Evolutionary conservation across 768 basidiomycete genomes (phyloP).

Genomic region (Tricholoma sp.): DNA sequence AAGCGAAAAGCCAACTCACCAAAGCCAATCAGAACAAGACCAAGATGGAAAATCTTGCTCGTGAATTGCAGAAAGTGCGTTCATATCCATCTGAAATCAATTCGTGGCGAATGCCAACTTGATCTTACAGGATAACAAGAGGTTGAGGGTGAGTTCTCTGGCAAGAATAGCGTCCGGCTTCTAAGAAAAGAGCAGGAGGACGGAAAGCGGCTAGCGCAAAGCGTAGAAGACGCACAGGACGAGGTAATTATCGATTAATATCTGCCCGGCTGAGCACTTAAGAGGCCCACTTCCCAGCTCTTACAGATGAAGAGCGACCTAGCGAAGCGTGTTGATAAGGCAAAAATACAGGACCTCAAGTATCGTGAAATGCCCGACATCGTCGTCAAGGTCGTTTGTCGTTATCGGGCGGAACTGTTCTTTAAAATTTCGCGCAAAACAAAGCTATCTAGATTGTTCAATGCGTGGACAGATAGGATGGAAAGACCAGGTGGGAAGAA

Average conservation of each 20-base stretch:
- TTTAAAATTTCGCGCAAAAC: slow-evolving; percentile 93
- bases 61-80: slow-evolving; percentile 81
- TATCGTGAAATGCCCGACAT: slow-evolving; percentile 87
- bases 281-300: slow-evolving; percentile 39
- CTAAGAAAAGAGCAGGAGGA: slow-evolving; percentile 57
- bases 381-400: slow-evolving; percentile 83
- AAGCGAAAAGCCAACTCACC: slow-evolving; percentile 79
- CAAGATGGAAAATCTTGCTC: slow-evolving; percentile 86
- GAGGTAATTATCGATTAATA: slow-evolving; percentile 44
- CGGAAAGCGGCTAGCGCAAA: slow-evolving; percentile 71
- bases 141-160: slow-evolving; percentile 58
- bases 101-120: slow-evolving; percentile 7
- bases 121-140: slow-evolving; percentile 73
- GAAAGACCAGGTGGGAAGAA: slow-evolving; percentile 53
- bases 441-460: slow-evolving; percentile 76
- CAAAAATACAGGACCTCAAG: slow-evolving; percentile 72
- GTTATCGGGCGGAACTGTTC: slow-evolving; percentile 85
- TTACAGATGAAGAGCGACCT: slow-evolving; percentile 79
- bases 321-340: slow-evolving; percentile 73
- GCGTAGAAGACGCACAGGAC: slow-evolving; percentile 82
- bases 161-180: slow-evolving; percentile 6
- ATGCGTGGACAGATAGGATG: slow-evolving; percentile 89
- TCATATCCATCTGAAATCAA: slow-evolving; percentile 5
- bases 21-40: slow-evolving; percentile 87
- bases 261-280: slow-evolving; percentile 6